Evolutionary conservation across 345 rosid species (phyloP), one percentile per base, ranked within the genome.

Genomic region (Citrus hindsii): DNA sequence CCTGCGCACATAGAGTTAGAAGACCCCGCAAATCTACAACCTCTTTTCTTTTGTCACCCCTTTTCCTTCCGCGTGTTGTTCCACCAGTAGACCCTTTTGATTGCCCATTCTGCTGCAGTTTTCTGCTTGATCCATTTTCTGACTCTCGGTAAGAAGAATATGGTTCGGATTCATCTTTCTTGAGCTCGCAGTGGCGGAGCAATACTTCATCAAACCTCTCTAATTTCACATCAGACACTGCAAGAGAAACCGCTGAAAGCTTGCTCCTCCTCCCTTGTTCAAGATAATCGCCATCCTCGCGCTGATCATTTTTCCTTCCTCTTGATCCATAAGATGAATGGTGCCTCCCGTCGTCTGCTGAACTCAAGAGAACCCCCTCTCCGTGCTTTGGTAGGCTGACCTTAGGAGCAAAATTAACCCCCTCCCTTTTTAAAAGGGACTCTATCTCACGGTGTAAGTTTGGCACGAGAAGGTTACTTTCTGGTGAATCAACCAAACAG

Each of bases 1-100:
- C 85, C 79, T 92, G 94, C 8, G 98, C 97, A 72, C 98, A 92
- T 51, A 82, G 92, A 79, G 83, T 87, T 71, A 93, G 69, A 0
- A 87, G 84, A 71, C 83, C 76, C 83, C 81, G 77, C 76, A 88
- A 71, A 80, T 91, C 95, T 13, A 88, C 91, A 56, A 87, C 67
- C 55, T 82, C 90, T 37, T 37, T 37, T 51, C 83, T 81, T 77
- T 55, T 73, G 4, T 79, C 67, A n/a, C 64, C 79, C 48, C 35
- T 68, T 53, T 48, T 71, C 73, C 55, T 73, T 21, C 24, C 28
- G 3, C 64, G 46, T 13, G 65, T 14, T 51, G 6, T n/a, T 32
- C 62, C 28, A 32, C 63, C 67, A 32, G 19, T 67, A 16, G 79
- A 53, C 16, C 53, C 25, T 32, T 75, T 64, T 58, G 62, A 35